These are phyloP conservation scores for Coemansia sp. DNA, from an alignment of 192 early-diverging fungal genomes.

Conservation along the genomic window DNA sequence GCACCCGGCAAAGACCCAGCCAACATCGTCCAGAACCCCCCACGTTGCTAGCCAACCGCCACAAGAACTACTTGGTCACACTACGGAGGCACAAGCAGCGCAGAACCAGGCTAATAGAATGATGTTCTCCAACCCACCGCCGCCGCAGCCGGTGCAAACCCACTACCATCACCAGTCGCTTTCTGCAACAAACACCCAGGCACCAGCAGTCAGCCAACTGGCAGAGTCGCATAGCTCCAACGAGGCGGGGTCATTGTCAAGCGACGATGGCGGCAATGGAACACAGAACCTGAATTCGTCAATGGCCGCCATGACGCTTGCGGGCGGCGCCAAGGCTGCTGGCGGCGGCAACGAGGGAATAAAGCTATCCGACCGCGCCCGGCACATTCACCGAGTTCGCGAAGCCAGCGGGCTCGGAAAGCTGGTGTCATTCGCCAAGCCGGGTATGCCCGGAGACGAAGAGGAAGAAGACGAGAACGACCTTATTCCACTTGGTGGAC, in stretches of 20 bases:
- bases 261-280: conserved; percentile 26
- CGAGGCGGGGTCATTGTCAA: conserved; percentile 16
- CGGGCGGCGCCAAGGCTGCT: not conserved
- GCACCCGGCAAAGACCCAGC: too few species aligned
- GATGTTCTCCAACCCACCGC: too few species aligned
- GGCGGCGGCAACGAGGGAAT: not conserved
- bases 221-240: conserved; percentile 18
- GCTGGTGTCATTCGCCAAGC: conserved; percentile 7
- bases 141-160: not conserved
- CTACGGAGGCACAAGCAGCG: too few species aligned
- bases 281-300: conserved; percentile 20
- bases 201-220: not conserved
- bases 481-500: conserved; percentile 27
- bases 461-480: conserved; percentile 30
- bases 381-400: conserved; percentile 34
- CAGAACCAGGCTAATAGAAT: too few species aligned
- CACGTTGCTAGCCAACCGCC: too few species aligned
- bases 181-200: too few species aligned
- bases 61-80: too few species aligned
- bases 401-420: conserved; percentile 40
- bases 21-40: too few species aligned
- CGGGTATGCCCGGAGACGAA: not conserved
- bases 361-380: conserved; percentile 24
- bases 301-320: conserved; percentile 31
- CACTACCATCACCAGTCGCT: not conserved